These are phyloP conservation scores for Rheum nobile DNA, from an alignment of 148 eudicot genomes.

Conservation along the genomic window DNA sequence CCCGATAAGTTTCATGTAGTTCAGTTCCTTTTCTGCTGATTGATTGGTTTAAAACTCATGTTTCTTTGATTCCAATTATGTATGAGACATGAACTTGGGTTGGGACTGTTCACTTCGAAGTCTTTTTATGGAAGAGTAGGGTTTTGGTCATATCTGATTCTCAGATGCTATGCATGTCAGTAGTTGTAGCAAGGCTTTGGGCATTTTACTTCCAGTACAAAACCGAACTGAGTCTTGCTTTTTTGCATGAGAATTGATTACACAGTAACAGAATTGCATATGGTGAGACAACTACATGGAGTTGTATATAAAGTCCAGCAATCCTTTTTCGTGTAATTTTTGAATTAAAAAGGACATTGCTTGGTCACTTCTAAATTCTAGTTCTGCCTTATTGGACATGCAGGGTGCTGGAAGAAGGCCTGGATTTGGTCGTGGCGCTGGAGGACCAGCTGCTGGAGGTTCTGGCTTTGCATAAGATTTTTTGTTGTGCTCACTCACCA, in stretches of 20 bases:
- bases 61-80: too few species aligned
- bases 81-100: too few species aligned
- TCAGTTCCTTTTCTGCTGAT: neutral
- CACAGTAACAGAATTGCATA: neutral
- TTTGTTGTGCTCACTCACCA: neutral
- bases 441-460: conserved; percentile 7
- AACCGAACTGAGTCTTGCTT: neutral
- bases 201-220: too few species aligned
- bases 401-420: conserved; percentile 15
- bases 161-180: too few species aligned
- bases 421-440: conserved; percentile 12
- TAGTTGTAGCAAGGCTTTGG: too few species aligned
- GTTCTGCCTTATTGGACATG: neutral
- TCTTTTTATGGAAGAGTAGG: too few species aligned
- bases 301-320: neutral
- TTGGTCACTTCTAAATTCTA: neutral
- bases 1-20: neutral
- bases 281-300: neutral
- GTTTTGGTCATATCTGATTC: too few species aligned
- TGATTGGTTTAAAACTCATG: too few species aligned
- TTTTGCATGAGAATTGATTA: neutral
- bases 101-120: too few species aligned
- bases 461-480: conserved; percentile 1
- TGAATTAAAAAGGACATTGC: neutral
- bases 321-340: neutral